A percentile compares a stretch with the other conserved stretches of the same genome.
Evolutionary conservation across 2,329 filamentous ascomycete genomes (phyloP).

Genomic region (Pseudofabraea citricarpa): DNA sequence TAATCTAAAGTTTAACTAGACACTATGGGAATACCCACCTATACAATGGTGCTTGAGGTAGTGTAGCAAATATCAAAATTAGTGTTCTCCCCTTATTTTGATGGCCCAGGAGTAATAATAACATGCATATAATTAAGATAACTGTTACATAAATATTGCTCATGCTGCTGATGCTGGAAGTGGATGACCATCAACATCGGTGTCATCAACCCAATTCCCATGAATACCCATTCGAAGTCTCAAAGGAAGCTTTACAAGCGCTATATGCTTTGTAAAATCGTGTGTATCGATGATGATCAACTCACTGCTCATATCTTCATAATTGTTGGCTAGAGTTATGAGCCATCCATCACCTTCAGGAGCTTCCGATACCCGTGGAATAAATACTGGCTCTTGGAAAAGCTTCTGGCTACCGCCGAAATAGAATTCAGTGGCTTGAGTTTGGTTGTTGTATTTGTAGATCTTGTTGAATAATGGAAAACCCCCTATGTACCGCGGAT

Average conservation of each 20-base stretch:
- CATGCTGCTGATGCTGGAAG: too few relatives aligned
- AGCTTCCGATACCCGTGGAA: slow-evolving; percentile 13
- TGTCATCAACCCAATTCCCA: slow-evolving; percentile 26
- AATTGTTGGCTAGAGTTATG: slow-evolving; percentile 24
- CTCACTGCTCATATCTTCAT: slow-evolving; percentile 5
- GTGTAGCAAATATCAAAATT: too few relatives aligned
- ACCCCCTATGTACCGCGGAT: not conserved
- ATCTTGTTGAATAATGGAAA: slow-evolving; percentile 6
- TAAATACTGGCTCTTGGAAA: slow-evolving; percentile 23
- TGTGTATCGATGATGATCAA: slow-evolving; percentile 8
- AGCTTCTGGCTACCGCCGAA: slow-evolving; percentile 16
- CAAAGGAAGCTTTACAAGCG: slow-evolving; percentile 18
- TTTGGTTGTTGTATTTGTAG: slow-evolving; percentile 3
- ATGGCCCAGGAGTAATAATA: too few relatives aligned
- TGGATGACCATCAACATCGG: not conserved
- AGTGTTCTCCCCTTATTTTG: too few relatives aligned
- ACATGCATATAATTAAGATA: too few relatives aligned
- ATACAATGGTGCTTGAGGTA: too few relatives aligned
- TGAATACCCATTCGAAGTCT: slow-evolving; percentile 26
- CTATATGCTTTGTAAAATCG: slow-evolving; percentile 2
- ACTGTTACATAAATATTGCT: too few relatives aligned
- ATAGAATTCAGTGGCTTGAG: too few relatives aligned
- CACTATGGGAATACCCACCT: too few relatives aligned
- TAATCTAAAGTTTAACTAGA: too few relatives aligned
- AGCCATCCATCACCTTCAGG: slow-evolving; percentile 27